These are phyloP conservation scores for Fusarium keratoplasticum DNA, from an alignment of 2,329 filamentous ascomycete species.

Conservation along the genomic window DNA sequence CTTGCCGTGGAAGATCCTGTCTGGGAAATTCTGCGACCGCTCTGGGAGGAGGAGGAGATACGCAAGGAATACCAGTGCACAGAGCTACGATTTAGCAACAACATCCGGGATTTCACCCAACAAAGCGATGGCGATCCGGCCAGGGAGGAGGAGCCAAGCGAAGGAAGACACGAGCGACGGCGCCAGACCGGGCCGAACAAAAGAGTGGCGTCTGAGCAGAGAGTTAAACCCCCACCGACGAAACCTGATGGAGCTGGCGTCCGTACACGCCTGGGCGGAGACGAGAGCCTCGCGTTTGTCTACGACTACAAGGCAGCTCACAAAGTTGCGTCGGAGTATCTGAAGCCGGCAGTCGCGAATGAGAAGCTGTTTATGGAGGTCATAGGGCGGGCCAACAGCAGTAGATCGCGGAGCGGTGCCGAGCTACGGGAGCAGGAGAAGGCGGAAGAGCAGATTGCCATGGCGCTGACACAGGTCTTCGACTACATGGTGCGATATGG, in stretches of 20 bases:
- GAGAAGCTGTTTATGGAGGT: neutral
- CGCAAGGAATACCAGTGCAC: neutral
- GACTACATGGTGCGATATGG: slow-evolving; percentile 35
- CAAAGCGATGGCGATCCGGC: neutral
- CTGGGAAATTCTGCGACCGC: neutral
- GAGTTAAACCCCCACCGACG: neutral
- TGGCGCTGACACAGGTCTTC: slow-evolving; percentile 22
- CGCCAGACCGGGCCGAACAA: neutral
- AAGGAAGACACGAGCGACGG: neutral
- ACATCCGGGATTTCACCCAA: neutral
- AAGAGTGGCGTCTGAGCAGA: neutral
- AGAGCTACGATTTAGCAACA: neutral
- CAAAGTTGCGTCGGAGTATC: neutral
- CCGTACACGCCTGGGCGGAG: neutral
- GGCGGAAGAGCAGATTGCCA: neutral
- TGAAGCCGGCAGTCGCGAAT: neutral
- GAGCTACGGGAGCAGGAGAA: neutral
- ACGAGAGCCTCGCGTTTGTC: neutral
- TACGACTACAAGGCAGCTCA: neutral
- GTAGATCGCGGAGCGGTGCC: neutral
- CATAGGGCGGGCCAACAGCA: neutral
- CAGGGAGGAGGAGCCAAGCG: neutral
- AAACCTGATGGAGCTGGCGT: neutral
- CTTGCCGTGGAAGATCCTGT: neutral
- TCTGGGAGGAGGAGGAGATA: neutral